Evolutionary conservation across 805 yeast genomes (phyloP).

Genomic region (Wickerhamiella siamensis): DNA sequence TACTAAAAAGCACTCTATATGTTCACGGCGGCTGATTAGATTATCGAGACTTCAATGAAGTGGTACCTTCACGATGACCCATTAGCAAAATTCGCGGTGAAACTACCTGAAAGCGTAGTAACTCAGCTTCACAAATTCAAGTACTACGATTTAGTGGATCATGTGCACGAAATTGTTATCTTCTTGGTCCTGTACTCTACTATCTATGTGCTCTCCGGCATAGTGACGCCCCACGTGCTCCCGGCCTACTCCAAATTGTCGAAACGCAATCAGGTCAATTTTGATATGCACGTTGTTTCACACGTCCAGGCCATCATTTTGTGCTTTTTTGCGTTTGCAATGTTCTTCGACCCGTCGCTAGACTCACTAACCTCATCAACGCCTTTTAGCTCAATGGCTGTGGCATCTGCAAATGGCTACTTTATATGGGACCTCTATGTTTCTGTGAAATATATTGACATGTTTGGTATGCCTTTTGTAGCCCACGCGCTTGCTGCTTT

Average conservation of each 20-base stretch:
- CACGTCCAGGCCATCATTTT: conserved; percentile 70
- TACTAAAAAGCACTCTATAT: no score
- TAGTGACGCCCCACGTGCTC: conserved; percentile 34
- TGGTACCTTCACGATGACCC: conserved; percentile 12
- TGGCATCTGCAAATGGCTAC: conserved; percentile 67
- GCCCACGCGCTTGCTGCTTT: conserved; percentile 76
- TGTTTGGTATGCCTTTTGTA: conserved; percentile 72
- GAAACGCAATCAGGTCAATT: conserved; percentile 44
- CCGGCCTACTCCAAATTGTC: conserved; percentile 35
- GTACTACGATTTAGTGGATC: conserved; percentile 22
- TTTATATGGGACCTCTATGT: conserved; percentile 79
- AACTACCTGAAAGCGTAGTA: conserved; percentile 6
- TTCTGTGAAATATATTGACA: conserved; percentile 44
- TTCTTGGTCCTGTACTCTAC: conserved; percentile 47
- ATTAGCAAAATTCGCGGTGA: conserved; percentile 10
- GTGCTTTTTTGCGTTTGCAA: conserved; percentile 43
- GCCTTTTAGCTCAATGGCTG: conserved; percentile 62
- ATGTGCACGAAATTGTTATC: conserved; percentile 50
- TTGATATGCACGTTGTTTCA: conserved; percentile 83
- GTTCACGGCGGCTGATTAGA: no score
- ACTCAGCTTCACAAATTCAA: conserved; percentile 13
- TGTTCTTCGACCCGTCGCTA: conserved; percentile 43
- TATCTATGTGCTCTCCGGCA: conserved; percentile 40
- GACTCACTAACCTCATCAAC: conserved; percentile 55
- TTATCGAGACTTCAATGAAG: no score